phyloP scores from a whole-genome alignment of 768 basidiomycete genomes.

The Russula vinacea region DNA sequence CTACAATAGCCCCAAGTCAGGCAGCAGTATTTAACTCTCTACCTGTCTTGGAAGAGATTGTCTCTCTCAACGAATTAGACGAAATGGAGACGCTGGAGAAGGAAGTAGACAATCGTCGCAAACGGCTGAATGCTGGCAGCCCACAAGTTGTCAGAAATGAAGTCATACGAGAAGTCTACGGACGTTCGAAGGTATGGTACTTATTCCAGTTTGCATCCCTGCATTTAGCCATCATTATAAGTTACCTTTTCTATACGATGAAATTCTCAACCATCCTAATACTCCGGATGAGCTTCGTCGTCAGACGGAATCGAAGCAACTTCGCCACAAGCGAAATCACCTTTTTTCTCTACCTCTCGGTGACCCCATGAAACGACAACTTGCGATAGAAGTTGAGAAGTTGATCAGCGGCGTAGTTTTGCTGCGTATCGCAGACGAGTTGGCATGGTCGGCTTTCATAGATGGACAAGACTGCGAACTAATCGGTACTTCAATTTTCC shows the following conservation, averaged over 20 bases:
- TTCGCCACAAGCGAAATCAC: slow-evolving; percentile 59
- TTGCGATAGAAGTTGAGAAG: slow-evolving; percentile 64
- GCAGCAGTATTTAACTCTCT: slow-evolving; percentile 66
- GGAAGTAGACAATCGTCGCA: slow-evolving; percentile 76
- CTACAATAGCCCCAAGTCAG: slow-evolving; percentile 57
- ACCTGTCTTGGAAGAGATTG: slow-evolving; percentile 67
- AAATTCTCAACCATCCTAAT: slow-evolving; percentile 76
- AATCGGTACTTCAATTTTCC: slow-evolving; percentile 49
- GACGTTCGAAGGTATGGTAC: slow-evolving; percentile 61
- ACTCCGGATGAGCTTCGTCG: slow-evolving; percentile 80
- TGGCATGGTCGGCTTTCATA: slow-evolving; percentile 77
- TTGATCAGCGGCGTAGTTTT: slow-evolving; percentile 74
- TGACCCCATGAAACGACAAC: slow-evolving; percentile 41
- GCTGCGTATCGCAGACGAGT: slow-evolving; percentile 69
- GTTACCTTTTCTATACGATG: slow-evolving; percentile 71
- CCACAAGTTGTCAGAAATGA: slow-evolving; percentile 58
- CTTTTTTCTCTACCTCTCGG: slow-evolving; percentile 56
- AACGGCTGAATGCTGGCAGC: slow-evolving; percentile 64
- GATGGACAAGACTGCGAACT: slow-evolving; percentile 68
- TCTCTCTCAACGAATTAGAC: slow-evolving; percentile 56
- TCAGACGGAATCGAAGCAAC: slow-evolving; percentile 68
- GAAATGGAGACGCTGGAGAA: slow-evolving; percentile 56
- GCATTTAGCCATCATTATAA: slow-evolving; percentile 34
- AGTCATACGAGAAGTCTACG: slow-evolving; percentile 63
- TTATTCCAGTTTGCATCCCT: slow-evolving; percentile 1